Base-by-base conservation (phyloP, 192 early-diverging fungal species). In the Chytriomyces sp. region DNA sequence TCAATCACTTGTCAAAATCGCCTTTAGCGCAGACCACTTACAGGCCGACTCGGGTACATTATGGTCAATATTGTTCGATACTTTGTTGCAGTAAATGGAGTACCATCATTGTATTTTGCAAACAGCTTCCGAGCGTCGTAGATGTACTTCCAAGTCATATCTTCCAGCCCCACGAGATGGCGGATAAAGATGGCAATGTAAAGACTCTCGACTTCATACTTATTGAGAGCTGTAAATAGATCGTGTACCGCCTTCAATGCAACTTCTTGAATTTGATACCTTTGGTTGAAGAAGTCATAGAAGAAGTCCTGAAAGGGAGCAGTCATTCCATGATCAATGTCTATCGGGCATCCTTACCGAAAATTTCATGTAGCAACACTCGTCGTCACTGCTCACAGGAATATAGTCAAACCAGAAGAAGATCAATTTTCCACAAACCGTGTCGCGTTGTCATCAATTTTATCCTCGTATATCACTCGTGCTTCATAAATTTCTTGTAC, bases 71-170 rank as follows among this genome's bases (percentile, higher is more conserved):
- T 59, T 33, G 75, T 56, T 28, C 79, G 59, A 57, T 79, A 86
- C 26, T 57, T 38, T 37, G 39, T 22, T 14, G 80, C 49, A 39
- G 74, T 75, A 8, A 82, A 31, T 19, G 66, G 64, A 3, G 73
- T 73, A 12, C 63, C 63, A 34, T 65, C 63, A 38, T 65, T 65
- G 36, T 62, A 74, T 40, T 53, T 59, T 1, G 68, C 38, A 61
- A 86, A 73, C 30, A 83, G 64, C 52, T 80, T 75, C 22, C 68
- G 39, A 3, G 70, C 71, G 30, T 85, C 59, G 19, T 69, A 70
- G 12, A 86, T 22, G 63, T 86, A 86, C 57, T 86, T 86, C 84
- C 84, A 86, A 32, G 76, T 57, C 17, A 69, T 68, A 73, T 84
- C 82, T 32, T 84, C 80, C 10, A 83, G 52, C 2, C 80, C 78